Conservation (phyloP, 345 rosid genomes). For the Raphanus sativus region DNA sequence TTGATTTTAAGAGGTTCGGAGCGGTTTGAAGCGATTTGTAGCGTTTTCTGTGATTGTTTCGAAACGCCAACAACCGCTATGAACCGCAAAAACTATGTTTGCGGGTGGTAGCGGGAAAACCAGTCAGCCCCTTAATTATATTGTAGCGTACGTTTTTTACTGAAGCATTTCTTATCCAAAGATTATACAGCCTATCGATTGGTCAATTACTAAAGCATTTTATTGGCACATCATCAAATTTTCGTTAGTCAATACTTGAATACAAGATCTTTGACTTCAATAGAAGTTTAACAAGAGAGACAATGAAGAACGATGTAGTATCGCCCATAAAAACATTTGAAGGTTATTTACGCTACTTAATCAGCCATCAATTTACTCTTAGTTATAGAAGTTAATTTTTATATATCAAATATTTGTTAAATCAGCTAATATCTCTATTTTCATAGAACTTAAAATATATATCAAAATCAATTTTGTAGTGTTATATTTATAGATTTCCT, state of each 20-base stretch:
- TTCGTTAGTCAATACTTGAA: not conserved
- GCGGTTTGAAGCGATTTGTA: too few species aligned
- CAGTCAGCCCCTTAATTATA: too few species aligned
- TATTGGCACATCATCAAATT: not conserved
- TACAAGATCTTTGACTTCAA: not conserved
- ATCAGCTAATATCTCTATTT: not conserved
- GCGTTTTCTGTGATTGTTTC: too few species aligned
- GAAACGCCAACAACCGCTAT: too few species aligned
- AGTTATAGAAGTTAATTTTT: not conserved
- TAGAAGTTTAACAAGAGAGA: not conserved
- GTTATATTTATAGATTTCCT: not conserved
- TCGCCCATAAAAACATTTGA: not conserved
- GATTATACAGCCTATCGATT: not conserved
- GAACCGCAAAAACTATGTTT: too few species aligned
- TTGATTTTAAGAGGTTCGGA: too few species aligned
- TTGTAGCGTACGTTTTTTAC: not conserved
- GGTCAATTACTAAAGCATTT: not conserved
- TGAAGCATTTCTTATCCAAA: not conserved
- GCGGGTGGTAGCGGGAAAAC: too few species aligned
- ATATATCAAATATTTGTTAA: not conserved
- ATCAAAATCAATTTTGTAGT: not conserved
- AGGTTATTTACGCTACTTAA: not conserved
- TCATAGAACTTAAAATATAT: not conserved
- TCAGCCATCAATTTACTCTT: not conserved
- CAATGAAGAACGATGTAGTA: not conserved